These are phyloP conservation scores for Fusarium concolor DNA, from an alignment of 2,329 filamentous ascomycete genomes.

Conservation along the genomic window DNA sequence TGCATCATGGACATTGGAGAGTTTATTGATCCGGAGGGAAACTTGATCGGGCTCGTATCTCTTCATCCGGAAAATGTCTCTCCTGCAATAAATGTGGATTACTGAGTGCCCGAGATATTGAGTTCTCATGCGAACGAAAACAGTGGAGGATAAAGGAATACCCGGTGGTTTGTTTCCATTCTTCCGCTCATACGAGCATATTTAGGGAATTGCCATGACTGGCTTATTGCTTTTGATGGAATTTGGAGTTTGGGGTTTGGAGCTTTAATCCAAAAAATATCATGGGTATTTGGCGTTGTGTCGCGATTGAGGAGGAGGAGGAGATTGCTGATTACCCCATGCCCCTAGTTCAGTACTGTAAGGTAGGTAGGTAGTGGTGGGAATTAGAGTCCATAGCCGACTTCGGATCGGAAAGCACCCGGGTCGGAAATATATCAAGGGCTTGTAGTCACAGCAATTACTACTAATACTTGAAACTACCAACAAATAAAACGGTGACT, in stretches of 20 bases:
- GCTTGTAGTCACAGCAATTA: slow-evolving; percentile 26
- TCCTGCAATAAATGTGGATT: slow-evolving; percentile 18
- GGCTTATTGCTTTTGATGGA: not conserved
- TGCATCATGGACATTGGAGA: slow-evolving; percentile 45
- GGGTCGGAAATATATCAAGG: slow-evolving; percentile 4
- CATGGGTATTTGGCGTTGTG: slow-evolving; percentile 16
- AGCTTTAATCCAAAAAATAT: slow-evolving; percentile 19
- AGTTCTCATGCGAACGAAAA: slow-evolving; percentile 1
- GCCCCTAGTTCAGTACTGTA: not conserved
- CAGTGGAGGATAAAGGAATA: slow-evolving; percentile 43
- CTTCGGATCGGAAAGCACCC: slow-evolving; percentile 32
- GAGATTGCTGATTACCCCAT: not conserved
- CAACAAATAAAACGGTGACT: slow-evolving; percentile 28
- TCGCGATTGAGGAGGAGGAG: not conserved
- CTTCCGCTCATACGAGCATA: slow-evolving; percentile 26
- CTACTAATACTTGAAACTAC: slow-evolving; percentile 32
- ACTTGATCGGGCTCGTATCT: slow-evolving; percentile 42
- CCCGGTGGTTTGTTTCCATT: slow-evolving; percentile 26
- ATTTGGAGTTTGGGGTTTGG: slow-evolving; percentile 22
- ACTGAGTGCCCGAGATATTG: not conserved
- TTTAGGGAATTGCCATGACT: slow-evolving; percentile 3
- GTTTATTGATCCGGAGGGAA: slow-evolving; percentile 45
- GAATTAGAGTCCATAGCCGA: slow-evolving; percentile 18
- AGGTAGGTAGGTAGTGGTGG: no score
- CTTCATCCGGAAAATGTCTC: slow-evolving; percentile 40